Conservation (phyloP, 345 rosid genomes). For the Eucalyptus fibrosa region DNA sequence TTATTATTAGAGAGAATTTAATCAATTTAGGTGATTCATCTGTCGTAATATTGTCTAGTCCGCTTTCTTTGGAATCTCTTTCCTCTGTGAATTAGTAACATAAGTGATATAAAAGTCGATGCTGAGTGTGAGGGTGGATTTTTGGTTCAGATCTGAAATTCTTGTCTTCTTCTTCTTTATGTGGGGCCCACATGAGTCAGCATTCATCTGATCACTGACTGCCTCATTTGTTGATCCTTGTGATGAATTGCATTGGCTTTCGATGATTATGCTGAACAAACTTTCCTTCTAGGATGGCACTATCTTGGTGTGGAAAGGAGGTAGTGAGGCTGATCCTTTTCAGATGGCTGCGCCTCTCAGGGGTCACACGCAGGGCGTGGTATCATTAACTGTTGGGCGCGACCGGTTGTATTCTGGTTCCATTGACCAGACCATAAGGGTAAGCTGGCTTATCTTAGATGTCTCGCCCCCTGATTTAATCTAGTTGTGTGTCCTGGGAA, state of each 20-base stretch:
- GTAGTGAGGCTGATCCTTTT: constrained; percentile 21
- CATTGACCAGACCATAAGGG: constrained; percentile 33
- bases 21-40: neutral
- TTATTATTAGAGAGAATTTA: neutral
- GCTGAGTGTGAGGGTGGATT: neutral
- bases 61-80: neutral
- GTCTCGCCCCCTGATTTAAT: neutral
- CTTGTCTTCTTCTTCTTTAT: neutral
- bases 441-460: neutral
- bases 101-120: neutral
- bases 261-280: neutral
- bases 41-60: neutral
- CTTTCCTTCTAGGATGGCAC: constrained; percentile 26
- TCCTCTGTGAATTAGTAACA: neutral
- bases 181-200: neutral
- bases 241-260: neutral
- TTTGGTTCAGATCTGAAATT: neutral
- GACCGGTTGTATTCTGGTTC: constrained; percentile 36
- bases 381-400: constrained; percentile 17
- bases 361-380: constrained; percentile 23
- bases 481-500: neutral
- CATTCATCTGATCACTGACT: neutral
- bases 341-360: constrained; percentile 7
- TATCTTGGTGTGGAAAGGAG: constrained; percentile 39
- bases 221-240: neutral